phyloP scores from a whole-genome alignment of 768 basidiomycete species.

The Lentinula detonsa region DNA sequence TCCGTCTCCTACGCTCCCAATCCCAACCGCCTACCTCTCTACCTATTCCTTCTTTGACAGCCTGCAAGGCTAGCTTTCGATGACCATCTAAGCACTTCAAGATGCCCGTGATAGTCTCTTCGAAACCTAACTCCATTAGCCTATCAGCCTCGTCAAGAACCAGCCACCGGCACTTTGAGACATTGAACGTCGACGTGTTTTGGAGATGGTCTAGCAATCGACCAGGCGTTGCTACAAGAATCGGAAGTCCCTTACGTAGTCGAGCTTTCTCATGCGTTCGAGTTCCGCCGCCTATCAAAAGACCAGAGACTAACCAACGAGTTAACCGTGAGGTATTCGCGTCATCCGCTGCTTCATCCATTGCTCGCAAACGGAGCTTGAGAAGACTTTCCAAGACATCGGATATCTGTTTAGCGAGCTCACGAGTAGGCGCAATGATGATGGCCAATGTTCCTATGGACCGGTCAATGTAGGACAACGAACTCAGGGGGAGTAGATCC shows the following conservation, averaged over 20 bases:
- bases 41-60: slow-evolving; percentile 58
- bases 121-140: slow-evolving; percentile 97
- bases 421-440: slow-evolving; percentile 92
- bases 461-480: slow-evolving; percentile 89
- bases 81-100: slow-evolving; percentile 83
- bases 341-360: slow-evolving; percentile 46
- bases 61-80: slow-evolving; percentile 64
- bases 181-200: slow-evolving; percentile 88
- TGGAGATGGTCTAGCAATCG: slow-evolving; percentile 94
- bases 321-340: slow-evolving; percentile 47
- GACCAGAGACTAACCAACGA: slow-evolving; percentile 90
- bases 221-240: slow-evolving; percentile 94
- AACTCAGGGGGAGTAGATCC: slow-evolving; percentile 85
- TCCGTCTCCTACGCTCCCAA: slow-evolving; percentile 71
- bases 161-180: slow-evolving; percentile 93
- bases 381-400: slow-evolving; percentile 87
- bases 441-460: slow-evolving; percentile 93
- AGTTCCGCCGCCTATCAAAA: slow-evolving; percentile 92
- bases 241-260: slow-evolving; percentile 89
- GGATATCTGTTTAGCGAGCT: slow-evolving; percentile 94
- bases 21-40: slow-evolving; percentile 82
- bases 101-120: slow-evolving; percentile 91
- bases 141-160: slow-evolving; percentile 97
- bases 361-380: slow-evolving; percentile 62
- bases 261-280: slow-evolving; percentile 94